Evolutionary conservation across 768 basidiomycete species (phyloP), one percentile per base, ranked within the genome.

Genomic region (Pisolithus orientalis): DNA sequence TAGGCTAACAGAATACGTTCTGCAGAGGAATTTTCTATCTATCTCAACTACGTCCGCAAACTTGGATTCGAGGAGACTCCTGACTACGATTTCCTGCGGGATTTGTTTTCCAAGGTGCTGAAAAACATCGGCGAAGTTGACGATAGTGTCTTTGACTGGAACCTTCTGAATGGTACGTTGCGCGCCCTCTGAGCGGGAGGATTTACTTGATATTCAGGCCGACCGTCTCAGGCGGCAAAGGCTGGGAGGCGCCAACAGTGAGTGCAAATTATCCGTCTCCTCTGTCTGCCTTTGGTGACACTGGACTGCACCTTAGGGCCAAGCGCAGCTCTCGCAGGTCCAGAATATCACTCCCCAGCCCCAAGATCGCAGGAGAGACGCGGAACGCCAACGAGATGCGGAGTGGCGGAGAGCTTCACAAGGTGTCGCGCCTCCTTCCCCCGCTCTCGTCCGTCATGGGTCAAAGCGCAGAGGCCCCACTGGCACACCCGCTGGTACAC

Each of bases 31-130:
- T 99, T 98, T 63, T 87, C 85, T 51, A 98, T 99, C 64, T 99
- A 98, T 71, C 80, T 99, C 48, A 98, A 98, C 74, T 99, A 99
- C 71, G 96, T 98, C 56, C 87, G 96, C 56, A 99, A 97, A 68
- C 84, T 99, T 57, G 96, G 95, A 13, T 99, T 99, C 69, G 96
- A 98, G 67, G 96, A 99, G 72, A 90, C 94, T 21, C 96, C 96
- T 39, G 96, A 99, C 72, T 99, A 99, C 66, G 94, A 98, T 65
- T 99, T 99, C 73, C 70, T 99, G 62, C 81, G 94, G 54, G 96
- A 97, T 61, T 75, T 99, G 50, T 97, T 98, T 68, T 78, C 85
- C 51, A 97, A 97, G 68, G 86, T 96, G 46, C 76, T 98, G 72
- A 94, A 94, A 76, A 91, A 83, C 66, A 87, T 84, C 58, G 85